Conservation (phyloP, 2,329 filamentous ascomycete species). For the Fusarium subtropicale region DNA sequence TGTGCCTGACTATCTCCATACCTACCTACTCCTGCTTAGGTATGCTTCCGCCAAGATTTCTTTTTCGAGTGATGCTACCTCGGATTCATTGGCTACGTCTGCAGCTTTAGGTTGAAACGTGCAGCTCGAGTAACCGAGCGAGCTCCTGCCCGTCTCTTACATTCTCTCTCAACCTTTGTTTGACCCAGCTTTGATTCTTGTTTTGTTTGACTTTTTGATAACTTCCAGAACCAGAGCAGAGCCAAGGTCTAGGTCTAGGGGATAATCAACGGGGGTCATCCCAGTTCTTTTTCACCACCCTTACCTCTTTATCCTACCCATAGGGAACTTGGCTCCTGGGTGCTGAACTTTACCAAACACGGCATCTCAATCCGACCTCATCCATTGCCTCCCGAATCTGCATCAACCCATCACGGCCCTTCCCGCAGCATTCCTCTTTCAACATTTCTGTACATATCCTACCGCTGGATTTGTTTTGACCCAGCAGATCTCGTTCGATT, state of each 20-base stretch:
- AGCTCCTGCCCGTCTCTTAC: conserved; percentile 16
- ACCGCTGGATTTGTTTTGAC: conserved; percentile 22
- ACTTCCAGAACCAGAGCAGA: conserved; percentile 17
- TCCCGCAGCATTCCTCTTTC: conserved; percentile 40
- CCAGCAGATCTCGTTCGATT: conserved; percentile 12
- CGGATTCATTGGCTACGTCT: conserved; percentile 21
- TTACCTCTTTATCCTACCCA: conserved; percentile 22
- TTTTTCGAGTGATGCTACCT: conserved; percentile 5
- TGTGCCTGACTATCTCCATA: conserved; percentile 6
- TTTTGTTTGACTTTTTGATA: conserved; percentile 40
- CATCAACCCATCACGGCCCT: conserved; percentile 47
- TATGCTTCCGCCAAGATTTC: conserved; percentile 11
- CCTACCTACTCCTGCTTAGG: not conserved
- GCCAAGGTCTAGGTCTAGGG: conserved; percentile 29
- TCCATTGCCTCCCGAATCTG: conserved; percentile 39
- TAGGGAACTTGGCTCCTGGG: conserved; percentile 14
- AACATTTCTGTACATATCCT: conserved; percentile 28
- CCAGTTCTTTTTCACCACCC: conserved; percentile 40
- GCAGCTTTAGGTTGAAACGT: conserved; percentile 32
- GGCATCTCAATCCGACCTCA: conserved; percentile 37
- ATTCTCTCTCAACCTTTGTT: conserved; percentile 24
- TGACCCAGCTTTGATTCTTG: conserved; percentile 26
- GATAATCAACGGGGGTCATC: conserved; percentile 43
- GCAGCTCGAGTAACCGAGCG: conserved; percentile 23
- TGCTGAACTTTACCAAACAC: conserved; percentile 35